A percentile compares a stretch with the other conserved stretches of the same genome.
These are phyloP conservation scores for Kregervanrija pseudodelftensis DNA, from an alignment of 805 yeast species.

Conservation along the genomic window DNA sequence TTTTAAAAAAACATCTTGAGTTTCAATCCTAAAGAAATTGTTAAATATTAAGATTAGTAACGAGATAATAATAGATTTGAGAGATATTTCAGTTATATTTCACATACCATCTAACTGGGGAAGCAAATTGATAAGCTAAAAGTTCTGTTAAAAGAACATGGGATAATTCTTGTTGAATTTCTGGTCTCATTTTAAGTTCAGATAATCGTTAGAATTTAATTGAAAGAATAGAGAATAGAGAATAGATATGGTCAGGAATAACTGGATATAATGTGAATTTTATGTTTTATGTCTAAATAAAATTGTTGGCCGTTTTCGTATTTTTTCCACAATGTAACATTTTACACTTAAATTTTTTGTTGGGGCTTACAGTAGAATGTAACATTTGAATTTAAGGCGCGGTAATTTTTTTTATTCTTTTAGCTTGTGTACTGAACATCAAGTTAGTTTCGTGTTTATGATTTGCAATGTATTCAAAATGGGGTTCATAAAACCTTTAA, in stretches of 20 bases:
- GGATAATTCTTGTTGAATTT: conserved; percentile 95
- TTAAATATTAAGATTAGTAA: conserved; percentile 7
- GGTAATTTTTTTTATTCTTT: no score
- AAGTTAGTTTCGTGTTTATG: no score
- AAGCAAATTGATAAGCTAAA: conserved; percentile 97
- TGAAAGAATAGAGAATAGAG: no score
- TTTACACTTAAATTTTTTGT: no score
- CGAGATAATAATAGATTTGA: background rate
- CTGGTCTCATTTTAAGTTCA: conserved; percentile 61
- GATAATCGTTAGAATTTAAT: background rate
- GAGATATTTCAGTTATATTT: background rate
- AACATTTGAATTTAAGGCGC: no score
- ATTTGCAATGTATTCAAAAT: background rate
- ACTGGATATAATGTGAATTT: background rate
- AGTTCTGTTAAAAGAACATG: conserved; percentile 91
- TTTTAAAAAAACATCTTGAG: conserved; percentile 94
- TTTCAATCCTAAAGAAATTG: conserved; percentile 55
- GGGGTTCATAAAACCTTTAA: background rate
- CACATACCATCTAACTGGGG: conserved; percentile 91
- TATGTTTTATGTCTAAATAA: background rate
- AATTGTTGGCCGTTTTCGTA: no score
- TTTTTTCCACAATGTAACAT: no score
- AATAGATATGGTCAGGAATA: no score
- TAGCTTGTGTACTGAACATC: no score
- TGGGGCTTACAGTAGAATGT: no score